Evolutionary conservation across 2,329 filamentous ascomycete genomes (phyloP).

Genomic region (Fusarium tuaranense): DNA sequence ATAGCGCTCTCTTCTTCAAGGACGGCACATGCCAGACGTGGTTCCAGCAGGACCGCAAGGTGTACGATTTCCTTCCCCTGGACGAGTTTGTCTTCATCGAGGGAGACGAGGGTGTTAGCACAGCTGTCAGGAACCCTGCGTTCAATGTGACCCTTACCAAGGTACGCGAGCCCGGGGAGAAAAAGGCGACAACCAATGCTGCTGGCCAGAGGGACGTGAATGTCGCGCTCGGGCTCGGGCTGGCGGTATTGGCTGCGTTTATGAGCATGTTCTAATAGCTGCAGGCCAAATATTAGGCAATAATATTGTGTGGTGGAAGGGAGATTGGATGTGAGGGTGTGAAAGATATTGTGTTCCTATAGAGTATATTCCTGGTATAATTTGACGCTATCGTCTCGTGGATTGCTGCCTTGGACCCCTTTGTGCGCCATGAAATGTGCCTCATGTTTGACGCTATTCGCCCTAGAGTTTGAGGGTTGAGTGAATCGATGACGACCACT

Average conservation of each 20-base stretch:
- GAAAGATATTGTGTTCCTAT: background rate
- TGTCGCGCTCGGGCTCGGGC: slow-evolving; percentile 3
- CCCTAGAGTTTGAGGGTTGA: background rate
- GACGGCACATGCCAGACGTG: slow-evolving; percentile 48
- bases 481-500: background rate
- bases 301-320: background rate
- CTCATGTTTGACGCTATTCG: background rate
- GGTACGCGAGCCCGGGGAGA: slow-evolving; percentile 38
- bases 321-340: background rate
- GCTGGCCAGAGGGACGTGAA: slow-evolving; percentile 7
- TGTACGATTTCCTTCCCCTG: slow-evolving; percentile 48
- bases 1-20: slow-evolving; percentile 43
- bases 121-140: slow-evolving; percentile 39
- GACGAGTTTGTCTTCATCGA: slow-evolving; percentile 47
- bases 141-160: slow-evolving; percentile 46
- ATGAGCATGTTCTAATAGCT: slow-evolving; percentile 38
- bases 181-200: slow-evolving; percentile 21
- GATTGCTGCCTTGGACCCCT: background rate
- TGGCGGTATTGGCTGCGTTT: slow-evolving; percentile 13
- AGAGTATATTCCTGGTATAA: background rate
- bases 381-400: background rate
- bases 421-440: background rate
- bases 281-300: slow-evolving; percentile 20
- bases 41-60: slow-evolving; percentile 47
- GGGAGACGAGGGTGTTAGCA: slow-evolving; percentile 17